Evolutionary conservation across 192 early-diverging fungal species (phyloP).

Genomic region (Linnemannia exigua): DNA sequence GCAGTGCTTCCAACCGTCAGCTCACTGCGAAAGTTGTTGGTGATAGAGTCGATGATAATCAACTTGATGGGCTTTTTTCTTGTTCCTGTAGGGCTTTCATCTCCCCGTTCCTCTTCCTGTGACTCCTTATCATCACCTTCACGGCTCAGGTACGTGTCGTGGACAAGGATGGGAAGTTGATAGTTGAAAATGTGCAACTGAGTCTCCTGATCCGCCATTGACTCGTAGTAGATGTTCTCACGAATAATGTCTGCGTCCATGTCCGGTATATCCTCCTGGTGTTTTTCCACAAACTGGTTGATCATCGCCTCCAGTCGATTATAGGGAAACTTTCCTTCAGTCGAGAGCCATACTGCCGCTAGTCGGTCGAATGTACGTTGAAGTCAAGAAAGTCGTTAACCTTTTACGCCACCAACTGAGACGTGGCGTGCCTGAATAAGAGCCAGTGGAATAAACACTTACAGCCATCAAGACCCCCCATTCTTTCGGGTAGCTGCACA

Average conservation of each 20-base stretch:
- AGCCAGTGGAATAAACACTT: not conserved
- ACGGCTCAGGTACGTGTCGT: conserved; percentile 19
- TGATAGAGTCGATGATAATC: conserved; percentile 90
- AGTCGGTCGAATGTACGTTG: not conserved
- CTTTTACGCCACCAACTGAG: not conserved
- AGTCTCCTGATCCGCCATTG: conserved; percentile 77
- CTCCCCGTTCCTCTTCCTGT: not conserved
- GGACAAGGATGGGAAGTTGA: conserved; percentile 74
- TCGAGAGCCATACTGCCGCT: conserved; percentile 78
- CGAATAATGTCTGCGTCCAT: conserved; percentile 34
- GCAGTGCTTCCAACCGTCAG: not conserved
- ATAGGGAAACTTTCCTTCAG: conserved; percentile 80
- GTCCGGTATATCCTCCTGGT: conserved; percentile 27
- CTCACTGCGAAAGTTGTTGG: conserved; percentile 78
- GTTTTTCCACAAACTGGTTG: conserved; percentile 30
- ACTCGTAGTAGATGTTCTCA: conserved; percentile 74
- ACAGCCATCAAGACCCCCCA: conserved; percentile 75
- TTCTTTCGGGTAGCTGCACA: conserved; percentile 69
- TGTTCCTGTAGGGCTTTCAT: conserved; percentile 51
- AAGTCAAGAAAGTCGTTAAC: not conserved
- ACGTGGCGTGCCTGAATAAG: not conserved
- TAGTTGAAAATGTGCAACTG: conserved; percentile 81
- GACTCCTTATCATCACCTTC: not conserved
- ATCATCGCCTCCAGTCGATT: conserved; percentile 69
- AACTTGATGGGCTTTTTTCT: conserved; percentile 70